Evolutionary conservation across 2,329 filamentous ascomycete genomes (phyloP), one percentile per base, ranked within the genome.

Genomic region (Colletotrichum lini): DNA sequence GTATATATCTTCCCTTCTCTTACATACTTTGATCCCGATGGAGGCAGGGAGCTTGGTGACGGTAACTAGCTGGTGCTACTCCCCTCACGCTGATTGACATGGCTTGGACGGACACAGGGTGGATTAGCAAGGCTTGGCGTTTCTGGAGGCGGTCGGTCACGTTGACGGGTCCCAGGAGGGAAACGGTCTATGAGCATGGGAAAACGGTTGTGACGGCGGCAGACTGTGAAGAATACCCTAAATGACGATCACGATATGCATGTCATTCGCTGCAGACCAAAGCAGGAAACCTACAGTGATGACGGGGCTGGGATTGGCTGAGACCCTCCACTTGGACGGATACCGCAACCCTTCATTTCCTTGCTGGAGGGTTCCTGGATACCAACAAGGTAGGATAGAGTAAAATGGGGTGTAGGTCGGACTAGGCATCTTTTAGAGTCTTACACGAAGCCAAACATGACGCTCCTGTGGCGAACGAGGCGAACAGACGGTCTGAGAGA

Each of bases 201-300:
- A 61, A 49, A 62, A 38, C 52, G 53, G 47, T 67, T 45, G 70
- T 70, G 70, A 68, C 42, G 61, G 26, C 38, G 26, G 56, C 44
- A 73, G 21, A 56, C 21, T 49, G 64, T 49, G 54, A 38, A 40
- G 60, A 70, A 71, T 62, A 64, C 53, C 70, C 60, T 52, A 62
- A 66, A 74, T 68, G 57, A 74, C 42, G 57, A 60, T 45, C 56
- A 56, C 52, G 50, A 56, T n/a, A 16, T 45, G 57, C 12, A 53
- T 26, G 18, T 42, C 12, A 45, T 21, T 30, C 30, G 21, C 47
- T 21, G 23, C 23, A n/a, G 16, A 54, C 5, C 18, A 40, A 21
- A 15, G 7, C 7, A 21, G 23, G n/a, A 58, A 56, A 15, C 7
- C n/a, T 16, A 30, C 4, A 13, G 40, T 54, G 40, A 54, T 6